A percentile compares a stretch with the other conserved stretches of the same genome.
phyloP scores from a whole-genome alignment of 805 yeast species.

The Starmerella etchellsii region DNA sequence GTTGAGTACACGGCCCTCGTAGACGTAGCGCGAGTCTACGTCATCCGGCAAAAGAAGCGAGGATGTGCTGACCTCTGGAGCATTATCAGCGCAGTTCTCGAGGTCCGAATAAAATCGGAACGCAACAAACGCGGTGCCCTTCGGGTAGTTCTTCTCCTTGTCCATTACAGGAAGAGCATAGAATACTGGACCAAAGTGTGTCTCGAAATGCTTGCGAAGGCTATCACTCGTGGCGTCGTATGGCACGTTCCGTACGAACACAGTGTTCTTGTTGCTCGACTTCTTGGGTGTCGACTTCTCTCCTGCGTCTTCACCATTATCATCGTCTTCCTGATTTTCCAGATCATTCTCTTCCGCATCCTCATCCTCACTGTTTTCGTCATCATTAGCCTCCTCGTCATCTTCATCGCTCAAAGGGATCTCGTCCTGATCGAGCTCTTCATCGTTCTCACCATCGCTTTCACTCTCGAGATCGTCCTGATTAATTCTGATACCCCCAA shows the following conservation, averaged over 20 bases:
- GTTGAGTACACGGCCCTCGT: slow-evolving; percentile 81
- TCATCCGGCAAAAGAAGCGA: slow-evolving; percentile 82
- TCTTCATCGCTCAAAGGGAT: too few species aligned
- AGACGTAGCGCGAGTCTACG: slow-evolving; percentile 72
- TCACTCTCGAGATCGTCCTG: slow-evolving; percentile 29
- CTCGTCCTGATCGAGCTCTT: slow-evolving; percentile 25
- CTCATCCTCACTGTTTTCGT: slow-evolving; percentile 20
- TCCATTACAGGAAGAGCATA: slow-evolving; percentile 92
- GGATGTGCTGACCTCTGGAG: slow-evolving; percentile 57
- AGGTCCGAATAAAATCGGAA: slow-evolving; percentile 52
- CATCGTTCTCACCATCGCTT: slow-evolving; percentile 29
- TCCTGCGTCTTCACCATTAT: slow-evolving; percentile 28
- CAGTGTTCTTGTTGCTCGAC: slow-evolving; percentile 32
- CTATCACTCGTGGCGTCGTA: slow-evolving; percentile 82
- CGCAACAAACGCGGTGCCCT: slow-evolving; percentile 92
- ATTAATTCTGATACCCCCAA: slow-evolving; percentile 14
- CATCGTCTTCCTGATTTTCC: slow-evolving; percentile 22
- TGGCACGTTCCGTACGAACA: slow-evolving; percentile 87
- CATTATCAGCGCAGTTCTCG: slow-evolving; percentile 55
- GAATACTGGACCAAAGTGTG: slow-evolving; percentile 69
- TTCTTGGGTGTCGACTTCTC: slow-evolving; percentile 22
- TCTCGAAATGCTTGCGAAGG: slow-evolving; percentile 58
- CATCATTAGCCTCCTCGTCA: slow-evolving; percentile 17
- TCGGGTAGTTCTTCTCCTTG: slow-evolving; percentile 70
- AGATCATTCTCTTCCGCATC: slow-evolving; percentile 19